Evolutionary conservation across 192 early-diverging fungal genomes (phyloP).

Genomic region (Backusella tarrabulga): DNA sequence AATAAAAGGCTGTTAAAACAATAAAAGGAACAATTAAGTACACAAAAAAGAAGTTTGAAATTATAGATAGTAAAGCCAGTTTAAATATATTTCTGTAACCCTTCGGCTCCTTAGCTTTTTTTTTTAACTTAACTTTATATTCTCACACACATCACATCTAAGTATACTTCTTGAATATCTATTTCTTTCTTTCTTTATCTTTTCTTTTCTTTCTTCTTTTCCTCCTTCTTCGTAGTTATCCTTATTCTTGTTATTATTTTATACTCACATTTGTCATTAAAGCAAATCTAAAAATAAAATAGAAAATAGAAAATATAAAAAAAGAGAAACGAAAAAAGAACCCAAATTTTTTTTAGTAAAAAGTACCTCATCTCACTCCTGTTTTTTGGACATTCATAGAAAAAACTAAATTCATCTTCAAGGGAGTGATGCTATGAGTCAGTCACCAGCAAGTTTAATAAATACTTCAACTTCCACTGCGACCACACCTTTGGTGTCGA

Average conservation of each 20-base stretch:
- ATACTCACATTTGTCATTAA: background rate
- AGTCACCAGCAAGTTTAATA: background rate
- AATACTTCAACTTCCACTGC: background rate
- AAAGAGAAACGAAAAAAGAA: background rate
- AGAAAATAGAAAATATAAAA: background rate
- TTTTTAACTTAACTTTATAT: constrained; percentile 2
- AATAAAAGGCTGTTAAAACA: background rate
- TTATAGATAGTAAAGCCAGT: background rate
- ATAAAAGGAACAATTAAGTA: background rate
- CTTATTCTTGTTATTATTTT: background rate
- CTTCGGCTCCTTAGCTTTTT: constrained; percentile 20
- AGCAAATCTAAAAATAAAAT: background rate
- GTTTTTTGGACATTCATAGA: background rate
- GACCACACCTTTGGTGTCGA: background rate
- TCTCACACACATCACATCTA: background rate
- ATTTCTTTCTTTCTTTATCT: constrained; percentile 9
- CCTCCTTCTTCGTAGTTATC: background rate
- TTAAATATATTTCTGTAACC: constrained; percentile 15
- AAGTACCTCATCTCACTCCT: background rate
- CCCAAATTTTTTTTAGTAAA: background rate
- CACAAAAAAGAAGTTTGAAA: background rate
- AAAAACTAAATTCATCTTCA: background rate
- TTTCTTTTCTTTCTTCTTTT: constrained; percentile 13
- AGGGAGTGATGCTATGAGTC: constrained; percentile 2
- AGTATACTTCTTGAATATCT: background rate